Evolutionary conservation across 148 eudicot genomes (phyloP).

Genomic region (Tetragonia tetragonoides): DNA sequence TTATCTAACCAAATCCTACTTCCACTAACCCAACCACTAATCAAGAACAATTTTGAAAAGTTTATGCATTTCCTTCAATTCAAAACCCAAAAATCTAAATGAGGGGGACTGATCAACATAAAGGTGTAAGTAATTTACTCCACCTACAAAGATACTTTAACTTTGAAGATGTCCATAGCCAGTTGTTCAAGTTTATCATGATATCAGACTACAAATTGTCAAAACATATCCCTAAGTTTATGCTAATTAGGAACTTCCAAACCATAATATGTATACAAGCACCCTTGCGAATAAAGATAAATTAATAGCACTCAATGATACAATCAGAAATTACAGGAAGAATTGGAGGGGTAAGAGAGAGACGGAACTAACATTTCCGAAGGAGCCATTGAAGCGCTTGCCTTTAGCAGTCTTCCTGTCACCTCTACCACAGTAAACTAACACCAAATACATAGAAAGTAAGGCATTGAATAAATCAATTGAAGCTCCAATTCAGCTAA

Average conservation of each 20-base stretch:
- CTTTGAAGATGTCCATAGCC: no score
- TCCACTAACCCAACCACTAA: neutral
- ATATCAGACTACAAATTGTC: no score
- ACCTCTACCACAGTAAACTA: conserved; percentile 69
- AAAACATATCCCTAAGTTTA: no score
- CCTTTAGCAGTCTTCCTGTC: conserved; percentile 74
- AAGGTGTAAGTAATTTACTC: no score
- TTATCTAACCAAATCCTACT: neutral
- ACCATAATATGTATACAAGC: neutral
- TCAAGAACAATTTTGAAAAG: neutral
- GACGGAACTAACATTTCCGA: conserved; percentile 55
- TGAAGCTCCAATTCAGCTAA: neutral
- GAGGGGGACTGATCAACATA: no score
- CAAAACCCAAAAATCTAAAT: no score
- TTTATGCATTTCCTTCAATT: neutral
- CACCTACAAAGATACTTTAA: no score
- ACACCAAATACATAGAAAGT: neutral
- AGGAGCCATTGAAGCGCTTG: conserved; percentile 60
- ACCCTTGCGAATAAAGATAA: neutral
- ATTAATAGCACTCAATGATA: neutral
- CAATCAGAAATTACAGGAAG: neutral
- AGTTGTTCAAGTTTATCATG: no score
- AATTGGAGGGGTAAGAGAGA: neutral
- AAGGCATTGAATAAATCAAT: neutral
- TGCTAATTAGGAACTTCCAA: neutral